phyloP scores from a whole-genome alignment of 192 early-diverging fungal species.

The Funneliformis geosporum region DNA sequence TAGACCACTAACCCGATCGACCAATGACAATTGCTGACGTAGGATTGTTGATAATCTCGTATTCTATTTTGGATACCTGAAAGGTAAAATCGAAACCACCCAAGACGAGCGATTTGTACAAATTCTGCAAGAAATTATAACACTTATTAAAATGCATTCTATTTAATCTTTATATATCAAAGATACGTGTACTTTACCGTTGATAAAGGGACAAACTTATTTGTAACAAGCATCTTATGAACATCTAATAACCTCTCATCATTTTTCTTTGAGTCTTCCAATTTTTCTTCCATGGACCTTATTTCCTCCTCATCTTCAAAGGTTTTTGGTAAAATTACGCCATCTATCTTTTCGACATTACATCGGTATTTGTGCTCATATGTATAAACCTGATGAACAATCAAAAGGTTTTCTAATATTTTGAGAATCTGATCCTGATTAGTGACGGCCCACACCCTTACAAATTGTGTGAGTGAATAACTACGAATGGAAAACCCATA shows the following conservation, averaged over 20 bases:
- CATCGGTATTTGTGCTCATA: not conserved
- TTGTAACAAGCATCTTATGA: not conserved
- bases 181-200: not conserved
- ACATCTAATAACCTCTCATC: not conserved
- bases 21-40: slow-evolving; percentile 23
- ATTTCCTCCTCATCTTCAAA: slow-evolving; percentile 6
- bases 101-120: slow-evolving; percentile 11
- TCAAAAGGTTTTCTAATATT: not conserved
- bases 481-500: not conserved
- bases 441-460: slow-evolving; percentile 2
- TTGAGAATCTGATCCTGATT: not conserved
- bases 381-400: not conserved
- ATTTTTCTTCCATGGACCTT: not conserved
- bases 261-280: not conserved
- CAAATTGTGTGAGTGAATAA: slow-evolving; percentile 4
- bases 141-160: not conserved
- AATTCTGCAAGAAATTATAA: slow-evolving; percentile 8
- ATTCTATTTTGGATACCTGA: slow-evolving; percentile 20
- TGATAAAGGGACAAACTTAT: slow-evolving; percentile 14
- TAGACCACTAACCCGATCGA: slow-evolving; percentile 25
- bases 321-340: slow-evolving; percentile 7
- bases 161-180: not conserved
- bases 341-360: not conserved
- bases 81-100: slow-evolving; percentile 23
- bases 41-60: slow-evolving; percentile 22